A percentile compares a stretch with the other conserved stretches of the same genome.
Conservation (phyloP, 257 asterid genomes). For the Solanum rostratum region DNA sequence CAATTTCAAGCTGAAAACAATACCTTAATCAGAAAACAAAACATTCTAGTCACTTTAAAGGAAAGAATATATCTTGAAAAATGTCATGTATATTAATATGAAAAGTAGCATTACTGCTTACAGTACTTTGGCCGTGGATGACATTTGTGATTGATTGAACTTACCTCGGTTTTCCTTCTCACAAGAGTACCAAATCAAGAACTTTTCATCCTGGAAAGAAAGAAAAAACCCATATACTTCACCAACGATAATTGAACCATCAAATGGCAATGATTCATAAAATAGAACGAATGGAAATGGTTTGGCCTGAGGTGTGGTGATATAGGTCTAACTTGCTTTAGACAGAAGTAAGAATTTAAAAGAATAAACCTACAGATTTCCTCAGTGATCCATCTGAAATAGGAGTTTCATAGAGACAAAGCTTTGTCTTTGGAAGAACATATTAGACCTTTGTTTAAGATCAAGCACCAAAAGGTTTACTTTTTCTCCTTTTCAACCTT, state of each 20-base stretch:
- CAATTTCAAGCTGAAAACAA: constrained; percentile 24
- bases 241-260: not conserved
- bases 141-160: constrained; percentile 22
- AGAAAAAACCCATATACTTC: not conserved
- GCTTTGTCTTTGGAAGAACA: constrained; percentile 25
- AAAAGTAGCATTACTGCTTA: constrained; percentile 7
- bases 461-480: not conserved
- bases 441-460: not conserved
- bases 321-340: not conserved
- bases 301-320: not conserved
- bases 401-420: not conserved
- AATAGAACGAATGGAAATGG: not conserved
- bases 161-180: constrained; percentile 35
- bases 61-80: not conserved
- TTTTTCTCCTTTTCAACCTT: not conserved
- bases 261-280: not conserved
- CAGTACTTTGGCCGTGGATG: constrained; percentile 20
- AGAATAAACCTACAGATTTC: not conserved
- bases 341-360: not conserved
- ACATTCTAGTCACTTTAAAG: not conserved
- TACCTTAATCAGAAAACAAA: not conserved
- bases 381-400: not conserved
- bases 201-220: constrained; percentile 36
- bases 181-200: constrained; percentile 34
- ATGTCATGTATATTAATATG: not conserved